These are phyloP conservation scores for Russula dissimulans DNA, from an alignment of 768 basidiomycete species.

Conservation along the genomic window DNA sequence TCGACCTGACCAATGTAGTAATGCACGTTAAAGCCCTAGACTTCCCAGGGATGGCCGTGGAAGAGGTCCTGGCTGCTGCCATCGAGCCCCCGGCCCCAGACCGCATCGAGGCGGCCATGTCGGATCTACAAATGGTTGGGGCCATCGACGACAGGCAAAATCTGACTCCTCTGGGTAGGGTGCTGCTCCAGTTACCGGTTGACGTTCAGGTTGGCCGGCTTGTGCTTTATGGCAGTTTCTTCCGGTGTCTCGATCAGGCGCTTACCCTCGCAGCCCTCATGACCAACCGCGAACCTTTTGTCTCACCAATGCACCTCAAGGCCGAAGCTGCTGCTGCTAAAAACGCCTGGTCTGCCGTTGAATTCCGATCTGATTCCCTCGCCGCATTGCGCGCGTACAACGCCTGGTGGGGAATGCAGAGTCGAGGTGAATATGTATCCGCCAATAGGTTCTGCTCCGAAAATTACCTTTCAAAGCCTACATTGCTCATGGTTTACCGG, in stretches of 20 bases:
- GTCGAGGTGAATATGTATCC: slow-evolving; percentile 47
- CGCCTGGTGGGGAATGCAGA: slow-evolving; percentile 68
- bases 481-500: slow-evolving; percentile 69
- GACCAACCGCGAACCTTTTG: slow-evolving; percentile 84
- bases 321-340: slow-evolving; percentile 62
- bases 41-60: slow-evolving; percentile 76
- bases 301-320: slow-evolving; percentile 72
- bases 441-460: slow-evolving; percentile 74
- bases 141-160: slow-evolving; percentile 70
- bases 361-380: slow-evolving; percentile 80
- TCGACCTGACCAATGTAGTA: slow-evolving; percentile 82
- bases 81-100: slow-evolving; percentile 83
- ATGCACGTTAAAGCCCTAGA: slow-evolving; percentile 96
- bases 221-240: slow-evolving; percentile 84
- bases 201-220: slow-evolving; percentile 86
- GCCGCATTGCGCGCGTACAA: slow-evolving; percentile 76
- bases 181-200: slow-evolving; percentile 82
- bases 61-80: slow-evolving; percentile 73
- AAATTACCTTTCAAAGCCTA: slow-evolving; percentile 87
- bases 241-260: slow-evolving; percentile 83
- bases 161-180: slow-evolving; percentile 78
- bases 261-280: slow-evolving; percentile 88
- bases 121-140: slow-evolving; percentile 73
- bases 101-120: slow-evolving; percentile 73
- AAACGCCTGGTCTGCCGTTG: slow-evolving; percentile 64